phyloP scores from a whole-genome alignment of 2,329 filamentous ascomycete genomes.

The Aspergillus sp. region DNA sequence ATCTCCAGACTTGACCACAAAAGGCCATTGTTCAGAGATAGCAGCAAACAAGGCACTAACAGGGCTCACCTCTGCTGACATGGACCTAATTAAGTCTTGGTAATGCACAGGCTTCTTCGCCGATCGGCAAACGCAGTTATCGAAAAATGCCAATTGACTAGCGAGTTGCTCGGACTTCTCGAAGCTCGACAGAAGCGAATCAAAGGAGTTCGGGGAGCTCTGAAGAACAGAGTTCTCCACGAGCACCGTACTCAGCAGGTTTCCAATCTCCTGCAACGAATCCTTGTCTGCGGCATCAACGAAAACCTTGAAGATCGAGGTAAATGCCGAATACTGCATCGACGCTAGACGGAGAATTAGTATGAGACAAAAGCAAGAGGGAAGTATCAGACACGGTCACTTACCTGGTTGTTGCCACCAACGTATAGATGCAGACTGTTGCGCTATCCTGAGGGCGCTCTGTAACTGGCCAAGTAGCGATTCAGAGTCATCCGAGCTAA shows the following conservation, averaged over 20 bases:
- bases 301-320: conserved; percentile 35
- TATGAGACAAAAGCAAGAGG: neutral
- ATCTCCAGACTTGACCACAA: conserved; percentile 50
- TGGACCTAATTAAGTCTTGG: conserved; percentile 48
- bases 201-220: conserved; percentile 25
- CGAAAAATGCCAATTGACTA: conserved; percentile 63
- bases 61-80: conserved; percentile 27
- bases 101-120: conserved; percentile 74
- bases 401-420: conserved; percentile 73
- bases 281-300: conserved; percentile 23
- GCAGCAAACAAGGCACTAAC: conserved; percentile 62
- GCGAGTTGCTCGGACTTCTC: conserved; percentile 23
- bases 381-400: conserved; percentile 7
- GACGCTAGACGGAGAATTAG: conserved; percentile 16
- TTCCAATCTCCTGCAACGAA: conserved; percentile 27
- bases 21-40: conserved; percentile 72
- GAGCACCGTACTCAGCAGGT: conserved; percentile 29
- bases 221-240: conserved; percentile 33
- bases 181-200: conserved; percentile 34
- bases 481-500: conserved; percentile 45
- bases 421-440: conserved; percentile 73
- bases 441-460: conserved; percentile 72
- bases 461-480: conserved; percentile 68
- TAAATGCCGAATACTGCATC: conserved; percentile 38
- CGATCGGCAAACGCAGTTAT: conserved; percentile 73